Evolutionary conservation across 352 stramenopile genomes (phyloP), one percentile per base, ranked within the genome.

Genomic region (Globisporangium camurandrum): DNA sequence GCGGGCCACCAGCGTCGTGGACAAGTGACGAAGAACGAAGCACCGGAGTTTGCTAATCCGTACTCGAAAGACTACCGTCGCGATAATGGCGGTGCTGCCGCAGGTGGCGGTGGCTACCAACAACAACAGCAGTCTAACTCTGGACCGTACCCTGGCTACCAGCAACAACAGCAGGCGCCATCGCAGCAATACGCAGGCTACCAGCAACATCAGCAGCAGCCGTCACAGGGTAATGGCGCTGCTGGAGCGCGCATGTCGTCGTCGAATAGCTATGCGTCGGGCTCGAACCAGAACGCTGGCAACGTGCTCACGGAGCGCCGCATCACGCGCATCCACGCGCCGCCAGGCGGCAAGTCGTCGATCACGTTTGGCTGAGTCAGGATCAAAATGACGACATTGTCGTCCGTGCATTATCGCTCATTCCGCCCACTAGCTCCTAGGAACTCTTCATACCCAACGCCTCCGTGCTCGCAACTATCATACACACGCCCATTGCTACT

Each of bases 221-320:
- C 56, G 20, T 44, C 52, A 14, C 49, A 65, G 26, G 61, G 51
- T 57, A 58, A 16, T 31, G 26, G 11, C 36, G 39, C 7, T 9
- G 49, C 33, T 7, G 38, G 27, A 24, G 17, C 34, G 40, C 40
- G 51, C 20, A 57, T 45, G 12, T 45, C 64, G 26, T 95, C 84
- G 20, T 94, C 84, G 11, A 96, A 96, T 65, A 69, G 81, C 20
- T 96, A 88, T 49, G 84, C 87, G 8, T 74, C 45, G 8, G 85
- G 85, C 12, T 61, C 71, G 38, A 95, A 89, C 62, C 84, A 95
- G 61, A 97, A 97, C 61, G 65, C 64, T 12, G 88, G 88, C 36
- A 97, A 96, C 51, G 84, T 95, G 62, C 64, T 95, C 51, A 97
- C 86, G 20, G 86, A 94, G 39, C 70, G 86, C 37, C 85, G 82